Evolutionary conservation across 176 grass and related monocot species (phyloP).

Genomic region (Panicum miliaceum): DNA sequence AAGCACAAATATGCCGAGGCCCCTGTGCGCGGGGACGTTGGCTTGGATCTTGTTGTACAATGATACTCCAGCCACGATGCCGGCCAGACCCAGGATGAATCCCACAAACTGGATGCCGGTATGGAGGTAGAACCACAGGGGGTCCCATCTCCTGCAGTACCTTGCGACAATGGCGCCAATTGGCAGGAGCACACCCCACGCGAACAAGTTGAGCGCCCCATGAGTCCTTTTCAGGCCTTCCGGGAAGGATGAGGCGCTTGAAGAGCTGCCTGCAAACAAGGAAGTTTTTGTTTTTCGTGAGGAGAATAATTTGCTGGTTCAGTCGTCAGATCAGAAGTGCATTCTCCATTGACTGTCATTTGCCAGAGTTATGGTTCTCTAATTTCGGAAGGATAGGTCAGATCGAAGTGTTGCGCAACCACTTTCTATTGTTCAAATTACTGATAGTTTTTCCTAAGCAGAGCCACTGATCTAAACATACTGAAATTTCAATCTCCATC

Average conservation of each 20-base stretch:
- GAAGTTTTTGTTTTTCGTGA: slow-evolving; percentile 2
- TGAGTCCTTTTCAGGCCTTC: slow-evolving; percentile 85
- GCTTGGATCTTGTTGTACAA: slow-evolving; percentile 85
- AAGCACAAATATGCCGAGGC: slow-evolving; percentile 93
- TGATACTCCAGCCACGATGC: slow-evolving; percentile 76
- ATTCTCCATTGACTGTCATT: neutral
- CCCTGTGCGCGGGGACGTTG: slow-evolving; percentile 74
- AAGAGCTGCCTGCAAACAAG: slow-evolving; percentile 63
- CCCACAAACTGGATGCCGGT: slow-evolving; percentile 75
- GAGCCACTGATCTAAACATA: neutral
- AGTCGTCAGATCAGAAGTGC: slow-evolving; percentile 11
- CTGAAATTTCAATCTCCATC: neutral
- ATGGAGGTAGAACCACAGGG: slow-evolving; percentile 95
- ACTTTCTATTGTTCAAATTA: neutral
- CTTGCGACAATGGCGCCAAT: slow-evolving; percentile 84
- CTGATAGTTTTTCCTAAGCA: neutral
- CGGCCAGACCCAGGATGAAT: slow-evolving; percentile 83
- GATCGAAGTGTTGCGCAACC: slow-evolving; percentile 2
- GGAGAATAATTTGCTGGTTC: slow-evolving; percentile 9
- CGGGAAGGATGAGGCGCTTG: slow-evolving; percentile 54
- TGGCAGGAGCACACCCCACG: slow-evolving; percentile 89
- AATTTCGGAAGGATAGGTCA: neutral
- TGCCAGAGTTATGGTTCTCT: slow-evolving; percentile 11
- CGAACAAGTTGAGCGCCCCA: slow-evolving; percentile 80
- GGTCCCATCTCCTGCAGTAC: slow-evolving; percentile 84